Base-by-base conservation (phyloP, 2,329 filamentous ascomycete genomes). In the Pezicula rhizophila region DNA sequence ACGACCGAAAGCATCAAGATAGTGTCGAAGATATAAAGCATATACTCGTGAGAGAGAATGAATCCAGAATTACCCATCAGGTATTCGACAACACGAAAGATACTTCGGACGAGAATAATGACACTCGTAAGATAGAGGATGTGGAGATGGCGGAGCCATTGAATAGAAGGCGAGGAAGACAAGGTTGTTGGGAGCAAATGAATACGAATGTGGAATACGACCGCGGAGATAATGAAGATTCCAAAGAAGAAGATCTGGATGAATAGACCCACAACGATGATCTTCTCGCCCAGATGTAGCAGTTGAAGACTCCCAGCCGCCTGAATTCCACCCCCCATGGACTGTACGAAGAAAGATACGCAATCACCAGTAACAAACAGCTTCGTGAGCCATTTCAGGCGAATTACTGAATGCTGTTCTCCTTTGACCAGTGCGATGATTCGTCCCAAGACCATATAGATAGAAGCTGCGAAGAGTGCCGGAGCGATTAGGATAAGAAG, bases 211-310 rank as follows among this genome's bases (percentile, higher is more conserved):
- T 77, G 70, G 58, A 76, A 76, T 0, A 70, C 52, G 1, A 64
- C 53, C 0, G 70, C 65, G 0, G 70, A 64, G 1, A 68, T 46
- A 17, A 77, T 60, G 52, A 78, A 78, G 45, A 75, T 64, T 23
- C 64, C 62, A 51, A 78, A 78, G 50, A 74, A 72, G 18, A 18
- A 23, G 8, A 78, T 65, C 52, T 78, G 75, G 6, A 76, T 54
- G 15, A 71, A 59, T 2, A 78, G 60, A 8, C 75, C 74, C 3
- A 56, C 68, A 17, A 76, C 62, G n/a, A 76, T 68, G 35, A 76
- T 60, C 8, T 67, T 63, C 43, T 68, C 60, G 15, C 68, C 70
- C 1, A 51, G 60, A 50, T 15, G 65, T 50, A 39, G 51, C 62
- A 40, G 39, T 53, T 2, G 57, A 56, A 1, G 62, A 2, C 59